Percentiles rank a stretch among this genome's conserved stretches.
Evolutionary conservation across 2,329 filamentous ascomycete genomes (phyloP).

Genomic region (Cordyceps tenuipes): DNA sequence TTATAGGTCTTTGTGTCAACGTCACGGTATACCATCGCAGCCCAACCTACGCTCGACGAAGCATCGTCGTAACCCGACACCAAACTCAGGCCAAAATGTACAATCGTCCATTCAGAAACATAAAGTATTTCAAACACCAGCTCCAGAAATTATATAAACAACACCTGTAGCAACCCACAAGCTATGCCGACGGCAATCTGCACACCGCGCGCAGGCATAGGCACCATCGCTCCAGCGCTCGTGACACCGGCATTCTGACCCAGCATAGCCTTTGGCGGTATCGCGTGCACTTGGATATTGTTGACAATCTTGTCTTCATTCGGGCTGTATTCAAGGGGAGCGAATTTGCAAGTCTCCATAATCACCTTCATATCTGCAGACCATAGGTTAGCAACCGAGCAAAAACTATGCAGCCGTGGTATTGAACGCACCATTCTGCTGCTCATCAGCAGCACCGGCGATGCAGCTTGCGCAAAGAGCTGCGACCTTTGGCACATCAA

Average conservation of each 20-base stretch:
- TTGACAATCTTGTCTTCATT: conserved; percentile 24
- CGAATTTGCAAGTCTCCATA: conserved; percentile 28
- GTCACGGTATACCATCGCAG: no score
- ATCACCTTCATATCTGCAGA: conserved; percentile 28
- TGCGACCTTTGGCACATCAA: conserved; percentile 30
- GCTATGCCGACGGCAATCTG: background rate
- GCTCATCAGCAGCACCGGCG: conserved; percentile 21
- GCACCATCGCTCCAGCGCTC: background rate
- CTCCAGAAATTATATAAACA: background rate
- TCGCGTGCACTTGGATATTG: conserved; percentile 27
- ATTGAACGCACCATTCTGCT: conserved; percentile 23
- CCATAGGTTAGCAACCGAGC: background rate
- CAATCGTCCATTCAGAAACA: background rate
- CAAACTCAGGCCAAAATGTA: no score
- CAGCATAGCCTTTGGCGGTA: conserved; percentile 18
- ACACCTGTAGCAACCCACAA: background rate
- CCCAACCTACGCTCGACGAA: no score
- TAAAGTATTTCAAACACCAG: background rate
- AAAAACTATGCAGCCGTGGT: no score
- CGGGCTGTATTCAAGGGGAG: conserved; percentile 21
- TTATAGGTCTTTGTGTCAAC: no score
- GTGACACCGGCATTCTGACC: conserved; percentile 14
- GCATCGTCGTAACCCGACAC: no score
- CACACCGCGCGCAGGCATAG: background rate
- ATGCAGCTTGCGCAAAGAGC: conserved; percentile 33